These are phyloP conservation scores for Cladophialophora bantiana DNA, from an alignment of 2,329 filamentous ascomycete species.

Conservation along the genomic window DNA sequence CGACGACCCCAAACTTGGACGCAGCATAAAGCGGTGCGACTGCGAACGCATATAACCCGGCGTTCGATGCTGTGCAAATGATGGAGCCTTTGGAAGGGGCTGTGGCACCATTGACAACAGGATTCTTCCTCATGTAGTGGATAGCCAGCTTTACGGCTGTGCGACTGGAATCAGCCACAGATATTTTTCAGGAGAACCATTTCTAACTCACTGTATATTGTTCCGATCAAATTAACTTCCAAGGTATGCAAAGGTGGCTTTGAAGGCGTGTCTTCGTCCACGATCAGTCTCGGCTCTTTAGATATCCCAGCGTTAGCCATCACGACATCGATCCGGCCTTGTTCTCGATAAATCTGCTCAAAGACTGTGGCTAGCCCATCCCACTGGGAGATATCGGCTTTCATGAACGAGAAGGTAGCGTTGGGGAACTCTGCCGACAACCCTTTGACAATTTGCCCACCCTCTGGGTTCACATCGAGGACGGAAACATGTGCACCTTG, in stretches of 20 bases:
- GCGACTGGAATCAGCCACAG: slow-evolving; percentile 5
- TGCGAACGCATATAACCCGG: slow-evolving; percentile 60
- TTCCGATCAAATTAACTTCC: slow-evolving; percentile 49
- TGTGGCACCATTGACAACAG: slow-evolving; percentile 34
- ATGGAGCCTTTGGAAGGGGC: slow-evolving; percentile 52
- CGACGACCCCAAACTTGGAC: slow-evolving; percentile 58
- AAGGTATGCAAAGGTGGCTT: slow-evolving; percentile 49
- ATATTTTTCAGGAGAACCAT: neutral
- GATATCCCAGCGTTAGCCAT: slow-evolving; percentile 61
- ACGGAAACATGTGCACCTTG: slow-evolving; percentile 46
- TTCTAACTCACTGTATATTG: slow-evolving; percentile 54
- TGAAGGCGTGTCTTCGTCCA: slow-evolving; percentile 42
- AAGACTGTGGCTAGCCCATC: slow-evolving; percentile 48
- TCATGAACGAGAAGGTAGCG: slow-evolving; percentile 42
- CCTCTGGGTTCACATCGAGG: slow-evolving; percentile 45
- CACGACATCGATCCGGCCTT: slow-evolving; percentile 55
- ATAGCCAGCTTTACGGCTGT: slow-evolving; percentile 58
- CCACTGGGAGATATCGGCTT: slow-evolving; percentile 48
- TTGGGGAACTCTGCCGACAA: slow-evolving; percentile 42
- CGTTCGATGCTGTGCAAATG: slow-evolving; percentile 62
- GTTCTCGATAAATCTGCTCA: slow-evolving; percentile 43
- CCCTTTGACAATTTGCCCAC: slow-evolving; percentile 36
- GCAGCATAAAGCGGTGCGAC: slow-evolving; percentile 59
- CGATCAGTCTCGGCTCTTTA: slow-evolving; percentile 51
- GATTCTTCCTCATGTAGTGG: slow-evolving; percentile 60